Conservation (phyloP, 2,329 filamentous ascomycete species). For the Aspergillus aculeatinus region DNA sequence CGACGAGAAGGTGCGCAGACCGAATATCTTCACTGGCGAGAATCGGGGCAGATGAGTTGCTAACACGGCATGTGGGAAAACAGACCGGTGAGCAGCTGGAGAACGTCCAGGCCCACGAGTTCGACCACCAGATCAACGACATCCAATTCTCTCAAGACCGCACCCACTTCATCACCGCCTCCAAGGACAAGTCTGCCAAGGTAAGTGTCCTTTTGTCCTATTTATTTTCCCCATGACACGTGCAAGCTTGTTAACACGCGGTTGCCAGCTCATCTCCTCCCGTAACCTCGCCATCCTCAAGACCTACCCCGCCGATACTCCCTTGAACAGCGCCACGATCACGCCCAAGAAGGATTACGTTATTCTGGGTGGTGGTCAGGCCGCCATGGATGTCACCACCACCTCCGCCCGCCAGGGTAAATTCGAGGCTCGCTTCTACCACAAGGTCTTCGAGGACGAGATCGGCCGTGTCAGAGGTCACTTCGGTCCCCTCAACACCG, state of each 20-base stretch:
- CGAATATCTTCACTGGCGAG: background rate
- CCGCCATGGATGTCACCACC: constrained; percentile 97
- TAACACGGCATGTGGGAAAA: constrained; percentile 15
- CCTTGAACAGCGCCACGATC: constrained; percentile 92
- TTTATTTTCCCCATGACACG: too few relatives aligned
- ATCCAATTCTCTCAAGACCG: constrained; percentile 92
- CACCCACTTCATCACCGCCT: constrained; percentile 97
- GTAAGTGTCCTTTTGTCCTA: constrained; percentile 45
- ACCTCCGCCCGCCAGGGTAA: constrained; percentile 94
- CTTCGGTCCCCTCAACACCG: constrained; percentile 95
- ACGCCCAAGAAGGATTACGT: constrained; percentile 97
- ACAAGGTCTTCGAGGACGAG: constrained; percentile 99
- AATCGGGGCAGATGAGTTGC: background rate
- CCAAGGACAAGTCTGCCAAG: constrained; percentile 97
- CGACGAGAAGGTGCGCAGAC: constrained; percentile 71
- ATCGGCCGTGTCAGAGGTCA: constrained; percentile 95
- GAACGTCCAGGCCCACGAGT: constrained; percentile 82
- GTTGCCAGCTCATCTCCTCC: constrained; percentile 69
- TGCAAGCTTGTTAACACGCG: constrained; percentile 18
- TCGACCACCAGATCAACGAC: constrained; percentile 79
- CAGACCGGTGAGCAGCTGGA: constrained; percentile 77
- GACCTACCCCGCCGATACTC: constrained; percentile 87
- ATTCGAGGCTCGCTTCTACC: constrained; percentile 99
- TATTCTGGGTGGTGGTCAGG: constrained; percentile 95
- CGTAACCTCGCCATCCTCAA: constrained; percentile 89